Evolutionary conservation across 2,329 filamentous ascomycete species (phyloP), one percentile per base, ranked within the genome.

Genomic region (Coniochaeta pulveracea): DNA sequence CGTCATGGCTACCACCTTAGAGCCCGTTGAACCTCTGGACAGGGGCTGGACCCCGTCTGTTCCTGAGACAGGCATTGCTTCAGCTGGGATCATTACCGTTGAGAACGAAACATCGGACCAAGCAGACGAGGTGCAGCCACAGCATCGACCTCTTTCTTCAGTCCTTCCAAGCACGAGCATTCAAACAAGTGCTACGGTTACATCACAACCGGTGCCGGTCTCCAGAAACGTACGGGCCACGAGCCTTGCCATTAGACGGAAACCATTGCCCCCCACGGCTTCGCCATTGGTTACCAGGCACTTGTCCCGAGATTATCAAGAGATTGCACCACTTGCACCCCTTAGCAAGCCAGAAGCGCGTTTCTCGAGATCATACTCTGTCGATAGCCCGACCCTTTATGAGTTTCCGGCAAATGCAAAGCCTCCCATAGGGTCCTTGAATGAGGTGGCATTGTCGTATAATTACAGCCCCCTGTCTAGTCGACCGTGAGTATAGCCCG

Each of bases 361-460:
- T 32, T 72, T 70, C 47, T 60, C 61, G n/a, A 61, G 72, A 39
- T 64, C 66, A 19, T 67, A 56, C 43, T 68, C 70, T 10, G 50
- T 74, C 35, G 72, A 77, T 50, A 76, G 72, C 48, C 72, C 72
- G 39, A 76, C 70, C 19, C 55, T 77, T 31, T 76, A 77, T 64
- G 69, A 74, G 46, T 74, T 72, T 45, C 64, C 66, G 33, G 40
- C 37, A 29, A 26, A 36, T 29, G 29, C 36, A 14, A 31, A 16
- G 18, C 34, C 22, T 27, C 41, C 35, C 25, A 31, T 42, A 10
- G 33, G 23, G 11, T 28, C 30, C 31, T 19, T 27, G 26, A 29
- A 38, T 25, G 33, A 42, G 26, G 24, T 38, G 37, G 32, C 43
- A 39, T 42, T 44, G 37, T 32, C 39, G 30, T 28, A 40, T 36